Evolutionary conservation across 2,329 filamentous ascomycete genomes (phyloP), one percentile per base, ranked within the genome.

Genomic region (Stachybotrys elegans): DNA sequence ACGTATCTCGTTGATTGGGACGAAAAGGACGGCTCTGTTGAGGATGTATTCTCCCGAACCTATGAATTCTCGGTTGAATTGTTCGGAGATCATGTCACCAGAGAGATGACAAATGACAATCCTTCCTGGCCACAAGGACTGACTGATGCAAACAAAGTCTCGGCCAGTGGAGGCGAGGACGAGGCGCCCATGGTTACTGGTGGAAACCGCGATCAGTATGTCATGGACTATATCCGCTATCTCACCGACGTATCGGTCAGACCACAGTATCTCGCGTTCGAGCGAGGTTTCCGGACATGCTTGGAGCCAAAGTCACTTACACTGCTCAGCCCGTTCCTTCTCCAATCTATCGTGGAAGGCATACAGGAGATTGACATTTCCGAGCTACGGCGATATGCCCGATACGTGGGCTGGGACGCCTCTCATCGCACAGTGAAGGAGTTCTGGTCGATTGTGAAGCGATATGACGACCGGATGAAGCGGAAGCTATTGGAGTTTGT

Each of bases 401-500:
- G 82, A 14, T 97, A 97, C 62, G 87, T 93, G 37, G 88, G 87
- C 13, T 97, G 88, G 73, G 78, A 84, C 37, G 70, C 81, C 0
- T 72, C 71, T 0, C 84, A 93, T 51, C 79, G 72, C 13, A 80
- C 84, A 1, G 81, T 98, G 34, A 70, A 72, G 20, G 80, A 86
- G 53, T 97, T 98, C 61, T 98, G 93, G 93, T 74, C 74, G 12
- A 76, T 96, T 7, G 86, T 95, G 1, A 77, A 77, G 51, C 65
- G 61, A 27, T 93, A 79, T 58, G 75, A 81, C 47, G 74, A 84
- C 14, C 72, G 77, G 36, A 85, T 91, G 72, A 85, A 85, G 64
- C 78, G 82, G 42, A 81, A 80, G 55, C 69, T 98, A 25, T 73
- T 98, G 23, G 90, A 96, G 61, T 98, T 98, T 57, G 91, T 98